Evolutionary conservation across 2,329 filamentous ascomycete species (phyloP), one percentile per base, ranked within the genome.

Genomic region (Calonectria leucothoes): DNA sequence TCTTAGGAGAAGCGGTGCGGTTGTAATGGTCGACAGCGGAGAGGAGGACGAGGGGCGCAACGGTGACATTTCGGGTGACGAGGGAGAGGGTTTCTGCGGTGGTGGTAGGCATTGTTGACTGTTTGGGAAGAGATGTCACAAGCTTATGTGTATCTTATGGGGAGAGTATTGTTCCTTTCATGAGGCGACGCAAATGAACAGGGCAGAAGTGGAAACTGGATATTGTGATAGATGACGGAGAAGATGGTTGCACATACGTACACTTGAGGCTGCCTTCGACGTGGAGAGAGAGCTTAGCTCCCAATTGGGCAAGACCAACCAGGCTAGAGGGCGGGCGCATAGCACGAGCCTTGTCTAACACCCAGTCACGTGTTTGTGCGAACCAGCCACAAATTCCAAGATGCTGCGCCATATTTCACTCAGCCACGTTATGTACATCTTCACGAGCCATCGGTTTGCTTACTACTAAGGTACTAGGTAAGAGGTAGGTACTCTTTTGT

Each of bases 1-100:
- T 95, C 83, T 95, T 96, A 86, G 97, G 98, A 81, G 94, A 94
- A 76, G 93, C 94, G 76, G 95, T 94, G 77, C 97, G 94, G 84
- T 97, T 97, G 88, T 98, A 99, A 88, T 99, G 97, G 89, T 99
- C 97, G 90, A 98, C 97, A 80, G 94, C 96, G 78, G 96, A 98
- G 82, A 99, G 95, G 80, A 99, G 95, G 82, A 99, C 97, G 84
- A 99, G 93, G 81, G 97, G 97, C 82, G 97, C 97, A 86, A 99
- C 96, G 79, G 96, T 98, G 86, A 99, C 97, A 86, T 94, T 98
- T 86, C 95, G 93, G 82, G 93, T 96, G 85, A 98, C 95, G 84
- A 98, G 93, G 80, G 95, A 97, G 85, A 98, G 93, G 79, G 96
- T 97, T 89, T 98, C 96, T 86, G 96, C 95, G 84, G 96, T 98